Conservation (phyloP, 257 asterid species). For the Linderniella brevidens region DNA sequence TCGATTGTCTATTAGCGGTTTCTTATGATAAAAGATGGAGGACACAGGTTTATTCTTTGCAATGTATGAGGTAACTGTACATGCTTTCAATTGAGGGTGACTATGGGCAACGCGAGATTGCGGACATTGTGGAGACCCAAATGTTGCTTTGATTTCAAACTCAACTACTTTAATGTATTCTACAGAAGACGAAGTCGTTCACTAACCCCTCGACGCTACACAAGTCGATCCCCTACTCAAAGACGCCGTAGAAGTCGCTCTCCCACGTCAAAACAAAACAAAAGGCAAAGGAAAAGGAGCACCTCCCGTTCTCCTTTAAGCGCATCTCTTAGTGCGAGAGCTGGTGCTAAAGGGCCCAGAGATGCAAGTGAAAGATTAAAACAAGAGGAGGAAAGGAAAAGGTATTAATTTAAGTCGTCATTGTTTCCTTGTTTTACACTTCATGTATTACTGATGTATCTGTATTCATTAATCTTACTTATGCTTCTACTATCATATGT, state of each 20-base stretch:
- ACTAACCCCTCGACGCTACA: conserved; percentile 44
- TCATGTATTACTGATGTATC: conserved; percentile 6
- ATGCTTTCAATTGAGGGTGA: conserved; percentile 34
- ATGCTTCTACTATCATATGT: no score
- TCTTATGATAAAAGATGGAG: conserved; percentile 88
- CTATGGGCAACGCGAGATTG: conserved; percentile 23
- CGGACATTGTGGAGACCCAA: conserved; percentile 13
- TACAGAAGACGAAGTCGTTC: conserved; percentile 81
- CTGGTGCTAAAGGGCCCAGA: conserved; percentile 47
- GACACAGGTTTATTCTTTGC: conserved; percentile 77
- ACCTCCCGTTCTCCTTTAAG: conserved; percentile 28
- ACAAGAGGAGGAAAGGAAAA: conserved; percentile 75
- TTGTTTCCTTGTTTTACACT: conserved; percentile 4
- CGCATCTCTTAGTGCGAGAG: conserved; percentile 36
- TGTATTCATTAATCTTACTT: no score
- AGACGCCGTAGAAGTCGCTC: conserved; percentile 71
- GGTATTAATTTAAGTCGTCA: conserved; percentile 31
- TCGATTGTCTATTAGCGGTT: conserved; percentile 73
- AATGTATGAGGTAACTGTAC: conserved; percentile 86
- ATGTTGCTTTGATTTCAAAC: conserved; percentile 17
- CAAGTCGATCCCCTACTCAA: conserved; percentile 59
- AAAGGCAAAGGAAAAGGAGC: conserved; percentile 53
- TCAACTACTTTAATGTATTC: conserved; percentile 30
- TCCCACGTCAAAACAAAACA: conserved; percentile 41
- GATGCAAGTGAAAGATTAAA: conserved; percentile 50